phyloP scores from a whole-genome alignment of 1,284 basidiomycete species.

The Leccinum angustisporum region DNA sequence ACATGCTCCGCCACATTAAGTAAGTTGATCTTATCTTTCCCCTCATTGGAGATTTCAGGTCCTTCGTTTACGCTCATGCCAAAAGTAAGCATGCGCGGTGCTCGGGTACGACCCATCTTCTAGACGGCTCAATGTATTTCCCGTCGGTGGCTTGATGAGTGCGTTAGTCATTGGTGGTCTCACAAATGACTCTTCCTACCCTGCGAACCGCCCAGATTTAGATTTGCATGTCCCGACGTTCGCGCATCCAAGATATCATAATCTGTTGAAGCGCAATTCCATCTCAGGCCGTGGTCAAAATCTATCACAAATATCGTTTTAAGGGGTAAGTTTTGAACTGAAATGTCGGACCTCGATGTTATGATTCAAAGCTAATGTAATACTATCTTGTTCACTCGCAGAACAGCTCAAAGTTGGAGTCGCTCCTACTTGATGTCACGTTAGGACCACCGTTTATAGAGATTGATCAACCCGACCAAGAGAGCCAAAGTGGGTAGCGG shows the following conservation, averaged over 20 bases:
- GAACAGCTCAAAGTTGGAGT: background rate
- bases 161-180: background rate
- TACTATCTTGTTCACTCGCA: background rate
- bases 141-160: background rate
- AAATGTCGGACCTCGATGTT: background rate
- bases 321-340: background rate
- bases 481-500: constrained; percentile 17
- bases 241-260: background rate
- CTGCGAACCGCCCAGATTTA: background rate
- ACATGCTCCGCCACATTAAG: background rate
- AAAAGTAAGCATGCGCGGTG: background rate
- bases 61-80: background rate
- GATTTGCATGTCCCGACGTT: background rate
- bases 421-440: constrained; percentile 3
- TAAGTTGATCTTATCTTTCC: background rate
- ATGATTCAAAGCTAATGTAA: background rate
- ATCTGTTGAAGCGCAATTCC: background rate
- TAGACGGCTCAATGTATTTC: background rate
- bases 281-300: background rate
- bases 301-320: background rate
- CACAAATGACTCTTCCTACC: background rate
- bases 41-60: background rate
- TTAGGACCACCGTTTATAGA: constrained; percentile 41
- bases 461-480: background rate
- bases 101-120: background rate